Evolutionary conservation across 805 yeast species (phyloP).

Genomic region (Candida caryicola): DNA sequence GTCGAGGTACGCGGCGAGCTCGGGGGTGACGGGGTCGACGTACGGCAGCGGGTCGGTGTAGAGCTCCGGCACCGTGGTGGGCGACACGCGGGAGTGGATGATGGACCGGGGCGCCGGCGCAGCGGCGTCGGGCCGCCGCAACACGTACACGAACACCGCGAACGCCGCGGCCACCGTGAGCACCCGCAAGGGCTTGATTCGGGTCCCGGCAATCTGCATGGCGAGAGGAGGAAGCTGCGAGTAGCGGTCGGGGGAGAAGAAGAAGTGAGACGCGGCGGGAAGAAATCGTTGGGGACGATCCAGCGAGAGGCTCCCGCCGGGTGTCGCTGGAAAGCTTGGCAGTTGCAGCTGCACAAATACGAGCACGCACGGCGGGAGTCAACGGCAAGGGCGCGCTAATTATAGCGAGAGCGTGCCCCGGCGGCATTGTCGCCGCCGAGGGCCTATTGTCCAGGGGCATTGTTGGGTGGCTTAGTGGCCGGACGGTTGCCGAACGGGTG

Average conservation of each 20-base stretch:
- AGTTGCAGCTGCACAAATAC: no score
- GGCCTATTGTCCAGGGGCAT: no score
- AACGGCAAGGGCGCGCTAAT: no score
- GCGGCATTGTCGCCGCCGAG: no score
- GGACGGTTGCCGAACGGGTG: no score
- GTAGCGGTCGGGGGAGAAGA: not conserved
- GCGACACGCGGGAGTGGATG: not conserved
- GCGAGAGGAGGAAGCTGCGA: no score
- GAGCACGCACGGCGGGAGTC: no score
- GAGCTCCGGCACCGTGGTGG: not conserved
- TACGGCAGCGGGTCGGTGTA: not conserved
- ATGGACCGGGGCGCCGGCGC: not conserved
- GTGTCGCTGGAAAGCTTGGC: no score
- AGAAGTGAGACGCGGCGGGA: not conserved
- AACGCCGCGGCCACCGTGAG: conserved; percentile 4
- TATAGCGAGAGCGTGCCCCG: no score
- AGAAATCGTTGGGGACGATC: not conserved
- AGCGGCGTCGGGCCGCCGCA: not conserved
- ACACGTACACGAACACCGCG: conserved; percentile 1
- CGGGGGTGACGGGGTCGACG: conserved; percentile 9
- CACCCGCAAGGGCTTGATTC: conserved; percentile 7
- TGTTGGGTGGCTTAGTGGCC: no score
- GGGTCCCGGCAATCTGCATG: conserved; percentile 6
- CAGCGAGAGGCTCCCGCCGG: no score
- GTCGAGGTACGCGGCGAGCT: conserved; percentile 19